Conservation (phyloP, 208 protist genomes). For the Leishmania guyanensis region DNA sequence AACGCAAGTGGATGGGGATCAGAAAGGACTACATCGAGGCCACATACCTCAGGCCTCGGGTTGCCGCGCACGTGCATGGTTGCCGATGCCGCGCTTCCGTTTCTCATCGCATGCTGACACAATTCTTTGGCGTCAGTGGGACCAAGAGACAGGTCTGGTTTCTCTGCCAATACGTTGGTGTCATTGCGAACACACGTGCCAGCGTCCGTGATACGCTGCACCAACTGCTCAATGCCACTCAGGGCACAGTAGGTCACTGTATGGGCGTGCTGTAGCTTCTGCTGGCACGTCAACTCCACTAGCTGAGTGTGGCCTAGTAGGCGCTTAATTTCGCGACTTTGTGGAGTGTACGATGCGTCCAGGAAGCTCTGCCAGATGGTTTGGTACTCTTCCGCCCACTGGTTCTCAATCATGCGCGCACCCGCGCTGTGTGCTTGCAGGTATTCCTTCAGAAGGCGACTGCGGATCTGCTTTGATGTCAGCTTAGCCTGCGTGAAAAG, state of each 20-base stretch:
- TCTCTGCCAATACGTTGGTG: constrained; percentile 29
- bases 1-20: constrained; percentile 29
- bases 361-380: constrained; percentile 36
- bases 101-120: not conserved
- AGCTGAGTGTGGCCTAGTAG: constrained; percentile 25
- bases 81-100: not conserved
- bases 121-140: not conserved
- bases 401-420: constrained; percentile 17
- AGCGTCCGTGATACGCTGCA: constrained; percentile 29
- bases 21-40: constrained; percentile 14
- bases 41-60: constrained; percentile 23
- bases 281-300: constrained; percentile 23
- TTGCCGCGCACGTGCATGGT: not conserved
- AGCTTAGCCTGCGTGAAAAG: constrained; percentile 25
- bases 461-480: constrained; percentile 26
- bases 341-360: constrained; percentile 38
- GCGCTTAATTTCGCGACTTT: constrained; percentile 39
- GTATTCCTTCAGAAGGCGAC: constrained; percentile 37
- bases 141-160: constrained; percentile 9
- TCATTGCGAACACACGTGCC: constrained; percentile 31
- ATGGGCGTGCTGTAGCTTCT: constrained; percentile 36
- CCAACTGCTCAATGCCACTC: constrained; percentile 31
- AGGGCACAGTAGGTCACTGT: constrained; percentile 28
- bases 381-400: constrained; percentile 28
- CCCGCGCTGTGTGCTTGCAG: constrained; percentile 32